Evolutionary conservation across 345 rosid species (phyloP).

Genomic region (Cardamine occulta): DNA sequence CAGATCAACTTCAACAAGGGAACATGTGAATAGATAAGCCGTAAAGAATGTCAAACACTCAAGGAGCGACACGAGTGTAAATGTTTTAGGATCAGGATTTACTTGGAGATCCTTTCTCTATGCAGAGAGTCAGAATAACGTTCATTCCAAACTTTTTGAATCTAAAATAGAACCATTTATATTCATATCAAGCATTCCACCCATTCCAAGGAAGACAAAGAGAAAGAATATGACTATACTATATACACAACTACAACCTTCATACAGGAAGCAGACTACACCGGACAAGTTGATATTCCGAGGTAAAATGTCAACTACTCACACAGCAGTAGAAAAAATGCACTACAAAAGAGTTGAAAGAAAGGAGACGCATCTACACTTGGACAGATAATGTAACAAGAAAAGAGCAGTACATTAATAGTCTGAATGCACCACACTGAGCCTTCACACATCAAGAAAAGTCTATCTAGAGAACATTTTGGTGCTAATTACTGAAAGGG

Average conservation of each 20-base stretch:
- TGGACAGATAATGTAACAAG: slow-evolving; percentile 16
- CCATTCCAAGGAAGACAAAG: slow-evolving; percentile 11
- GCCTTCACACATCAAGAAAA: background rate
- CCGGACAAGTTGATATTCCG: slow-evolving; percentile 1
- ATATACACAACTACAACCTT: slow-evolving; percentile 11
- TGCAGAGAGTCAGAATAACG: background rate
- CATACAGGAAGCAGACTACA: background rate
- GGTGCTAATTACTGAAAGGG: background rate
- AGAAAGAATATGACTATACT: slow-evolving; percentile 18
- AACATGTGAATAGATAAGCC: slow-evolving; percentile 2
- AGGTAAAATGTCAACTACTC: no score
- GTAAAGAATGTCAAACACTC: slow-evolving; percentile 24
- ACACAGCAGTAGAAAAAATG: slow-evolving; percentile 13
- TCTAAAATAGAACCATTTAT: background rate
- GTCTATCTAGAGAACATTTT: slow-evolving; percentile 15
- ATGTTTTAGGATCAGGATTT: background rate
- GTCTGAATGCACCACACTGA: background rate
- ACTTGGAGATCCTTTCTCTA: background rate
- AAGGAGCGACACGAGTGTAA: background rate
- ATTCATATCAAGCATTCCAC: slow-evolving; percentile 9
- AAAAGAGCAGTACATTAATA: background rate
- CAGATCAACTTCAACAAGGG: slow-evolving; percentile 8
- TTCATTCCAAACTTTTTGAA: slow-evolving; percentile 4
- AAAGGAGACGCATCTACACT: background rate
- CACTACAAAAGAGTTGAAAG: background rate